Base-by-base conservation (phyloP, 2,329 filamentous ascomycete genomes). In the Parastagonospora avenae region DNA sequence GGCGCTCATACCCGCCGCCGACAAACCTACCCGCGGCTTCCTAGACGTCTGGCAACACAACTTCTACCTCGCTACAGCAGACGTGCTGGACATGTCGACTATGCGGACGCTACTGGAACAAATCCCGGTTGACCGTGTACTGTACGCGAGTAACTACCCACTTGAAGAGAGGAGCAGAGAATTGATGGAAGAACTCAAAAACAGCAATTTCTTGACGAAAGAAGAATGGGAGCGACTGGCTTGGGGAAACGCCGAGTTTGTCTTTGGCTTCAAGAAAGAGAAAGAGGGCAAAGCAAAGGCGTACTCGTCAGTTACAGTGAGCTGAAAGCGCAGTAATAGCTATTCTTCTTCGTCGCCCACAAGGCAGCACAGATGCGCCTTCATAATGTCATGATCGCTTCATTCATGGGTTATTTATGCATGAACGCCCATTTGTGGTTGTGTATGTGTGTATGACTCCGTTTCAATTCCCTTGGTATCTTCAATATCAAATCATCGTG, bases 111-210 rank as follows among this genome's bases (percentile, higher is more conserved):
- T 78, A 40, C 53, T 77, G 43, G 64, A 75, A 48, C 78, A 77
- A 6, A 82, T 77, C 2, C 73, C 70, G 14, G 71, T 77, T n/a
- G 80, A 84, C 19, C 74, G 74, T 11, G 75, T 86, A 1, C 48
- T 86, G 61, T 85, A 81, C 59, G 83, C 79, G 52, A 79, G 84
- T 8, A 82, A 85, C 58, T 85, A 84, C 57, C 84, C 83, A 0
- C 84, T 85, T 42, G 75, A 76, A 37, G 71, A 70, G 42, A 83
- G 79, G 51, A 82, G 82, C 0, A 64, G 74, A 27, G 70, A 67
- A 8, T 83, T 80, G 57, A 70, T 85, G 46, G 61, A 75, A 42
- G 78, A 81, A 52, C 63, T 85, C 36, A 71, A 74, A 48, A 63
- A 72, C 38, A 83, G 81, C 54, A 79, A 77, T 0, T 60, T 85